phyloP scores from a whole-genome alignment of 2,329 filamentous ascomycete species.

The Thielaviopsis populi region DNA sequence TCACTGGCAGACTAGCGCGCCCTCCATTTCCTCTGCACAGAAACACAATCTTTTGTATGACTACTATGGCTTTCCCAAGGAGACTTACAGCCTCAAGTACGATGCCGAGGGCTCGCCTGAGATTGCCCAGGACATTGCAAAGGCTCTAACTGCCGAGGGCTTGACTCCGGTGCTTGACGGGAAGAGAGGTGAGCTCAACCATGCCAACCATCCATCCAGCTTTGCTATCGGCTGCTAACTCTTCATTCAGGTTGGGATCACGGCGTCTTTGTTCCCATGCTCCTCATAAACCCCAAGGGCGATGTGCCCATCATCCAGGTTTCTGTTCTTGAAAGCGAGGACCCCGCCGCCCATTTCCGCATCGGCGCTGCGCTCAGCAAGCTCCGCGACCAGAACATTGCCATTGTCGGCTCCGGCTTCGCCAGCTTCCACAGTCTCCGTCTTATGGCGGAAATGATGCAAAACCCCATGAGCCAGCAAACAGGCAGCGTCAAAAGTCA shows the following conservation, averaged over 20 bases:
- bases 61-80: constrained; percentile 43
- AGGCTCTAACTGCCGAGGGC: constrained; percentile 33
- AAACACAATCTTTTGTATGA: constrained; percentile 40
- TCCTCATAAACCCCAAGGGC: constrained; percentile 37
- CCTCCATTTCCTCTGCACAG: constrained; percentile 35
- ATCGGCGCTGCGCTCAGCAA: constrained; percentile 37
- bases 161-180: constrained; percentile 28
- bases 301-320: constrained; percentile 41
- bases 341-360: constrained; percentile 32
- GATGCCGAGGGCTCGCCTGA: constrained; percentile 40
- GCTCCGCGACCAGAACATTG: constrained; percentile 39
- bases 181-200: constrained; percentile 20
- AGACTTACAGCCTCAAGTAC: constrained; percentile 41
- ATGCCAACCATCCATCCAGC: background rate
- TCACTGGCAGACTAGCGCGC: constrained; percentile 37
- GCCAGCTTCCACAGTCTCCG: constrained; percentile 42
- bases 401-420: constrained; percentile 45
- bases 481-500: constrained; percentile 20
- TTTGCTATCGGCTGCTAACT: background rate
- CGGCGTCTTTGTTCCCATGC: constrained; percentile 44
- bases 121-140: constrained; percentile 34
- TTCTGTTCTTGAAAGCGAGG: constrained; percentile 38
- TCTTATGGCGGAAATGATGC: constrained; percentile 28
- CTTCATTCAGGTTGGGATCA: constrained; percentile 36
- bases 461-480: constrained; percentile 18